These are phyloP conservation scores for Xanthoceras sorbifolium DNA, from an alignment of 345 rosid genomes.

Conservation along the genomic window DNA sequence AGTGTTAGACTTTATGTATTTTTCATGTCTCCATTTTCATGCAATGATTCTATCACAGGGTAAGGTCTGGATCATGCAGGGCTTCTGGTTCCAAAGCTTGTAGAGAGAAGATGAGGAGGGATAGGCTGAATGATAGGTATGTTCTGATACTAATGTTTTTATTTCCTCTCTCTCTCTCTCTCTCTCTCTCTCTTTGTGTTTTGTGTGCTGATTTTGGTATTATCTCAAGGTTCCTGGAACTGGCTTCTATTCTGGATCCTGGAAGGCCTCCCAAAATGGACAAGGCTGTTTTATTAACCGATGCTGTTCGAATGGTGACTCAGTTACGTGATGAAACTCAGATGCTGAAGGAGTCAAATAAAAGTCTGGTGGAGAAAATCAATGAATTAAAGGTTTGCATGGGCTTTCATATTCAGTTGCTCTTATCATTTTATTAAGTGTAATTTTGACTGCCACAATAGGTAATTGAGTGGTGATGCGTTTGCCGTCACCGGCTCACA, in stretches of 20 bases:
- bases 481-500: neutral
- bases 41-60: constrained; percentile 16
- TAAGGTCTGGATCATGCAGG: constrained; percentile 29
- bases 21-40: neutral
- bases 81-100: constrained; percentile 59
- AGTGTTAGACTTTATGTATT: neutral
- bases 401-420: neutral
- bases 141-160: constrained; percentile 4
- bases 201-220: constrained; percentile 8
- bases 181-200: neutral
- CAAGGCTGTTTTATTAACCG: constrained; percentile 53
- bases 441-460: neutral
- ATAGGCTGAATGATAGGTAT: constrained; percentile 58
- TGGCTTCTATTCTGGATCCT: constrained; percentile 57
- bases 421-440: neutral
- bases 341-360: constrained; percentile 52
- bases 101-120: constrained; percentile 59
- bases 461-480: neutral
- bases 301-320: constrained; percentile 55
- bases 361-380: constrained; percentile 48
- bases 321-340: constrained; percentile 53
- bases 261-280: constrained; percentile 57
- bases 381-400: constrained; percentile 49
- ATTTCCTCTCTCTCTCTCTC: neutral
- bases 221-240: constrained; percentile 50